A percentile compares a stretch with the other conserved stretches of the same genome.
phyloP scores from a whole-genome alignment of 208 protist genomes.

The Endotrypanum monterogeii region DNA sequence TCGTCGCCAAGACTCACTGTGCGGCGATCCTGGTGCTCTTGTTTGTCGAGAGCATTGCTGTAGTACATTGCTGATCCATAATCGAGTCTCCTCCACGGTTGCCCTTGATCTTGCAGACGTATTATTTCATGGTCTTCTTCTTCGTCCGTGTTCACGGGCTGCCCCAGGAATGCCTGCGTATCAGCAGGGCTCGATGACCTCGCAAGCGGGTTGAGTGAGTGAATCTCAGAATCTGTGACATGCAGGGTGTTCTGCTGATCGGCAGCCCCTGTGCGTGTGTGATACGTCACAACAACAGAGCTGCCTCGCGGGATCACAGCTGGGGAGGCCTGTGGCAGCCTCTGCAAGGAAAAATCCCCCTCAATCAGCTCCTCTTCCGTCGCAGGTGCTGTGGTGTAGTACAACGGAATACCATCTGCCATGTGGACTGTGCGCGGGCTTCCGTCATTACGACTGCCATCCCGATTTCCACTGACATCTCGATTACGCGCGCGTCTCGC shows the following conservation, averaged over 20 bases:
- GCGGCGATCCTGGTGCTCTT: background rate
- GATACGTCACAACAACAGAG: background rate
- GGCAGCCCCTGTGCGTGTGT: background rate
- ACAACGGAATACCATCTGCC: slow-evolving; percentile 1
- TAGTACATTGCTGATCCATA: slow-evolving; percentile 21
- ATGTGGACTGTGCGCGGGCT: background rate
- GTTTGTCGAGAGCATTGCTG: background rate
- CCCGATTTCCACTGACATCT: background rate
- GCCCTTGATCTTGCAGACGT: background rate
- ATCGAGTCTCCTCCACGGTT: background rate
- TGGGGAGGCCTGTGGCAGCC: slow-evolving; percentile 1
- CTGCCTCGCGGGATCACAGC: background rate
- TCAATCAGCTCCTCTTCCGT: background rate
- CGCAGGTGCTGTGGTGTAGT: background rate
- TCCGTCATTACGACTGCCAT: background rate
- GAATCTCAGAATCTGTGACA: background rate
- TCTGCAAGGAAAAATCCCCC: background rate
- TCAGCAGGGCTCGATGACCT: background rate
- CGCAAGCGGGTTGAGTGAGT: background rate
- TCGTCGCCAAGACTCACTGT: background rate
- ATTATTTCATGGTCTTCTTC: background rate
- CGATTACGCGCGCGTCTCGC: background rate
- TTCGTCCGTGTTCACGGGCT: background rate
- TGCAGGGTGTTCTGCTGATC: background rate
- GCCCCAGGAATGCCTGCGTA: background rate